phyloP scores from a whole-genome alignment of 768 basidiomycete genomes.

The Psilocybe tampanensis region DNA sequence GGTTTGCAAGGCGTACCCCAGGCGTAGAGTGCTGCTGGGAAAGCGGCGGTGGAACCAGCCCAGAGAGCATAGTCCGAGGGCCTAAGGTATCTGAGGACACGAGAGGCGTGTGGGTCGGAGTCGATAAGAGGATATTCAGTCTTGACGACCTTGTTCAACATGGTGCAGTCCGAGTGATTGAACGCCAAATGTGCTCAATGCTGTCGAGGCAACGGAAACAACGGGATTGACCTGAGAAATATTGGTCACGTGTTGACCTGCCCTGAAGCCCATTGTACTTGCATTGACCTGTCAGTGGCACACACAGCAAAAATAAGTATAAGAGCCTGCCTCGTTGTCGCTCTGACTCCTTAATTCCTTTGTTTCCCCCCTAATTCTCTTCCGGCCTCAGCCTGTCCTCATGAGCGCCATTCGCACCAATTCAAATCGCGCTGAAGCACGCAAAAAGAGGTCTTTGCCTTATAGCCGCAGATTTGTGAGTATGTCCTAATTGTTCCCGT shows the following conservation, averaged over 20 bases:
- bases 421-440: conserved; percentile 37
- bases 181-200: too few species aligned
- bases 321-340: conserved; percentile 18
- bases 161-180: conserved; percentile 34
- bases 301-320: conserved; percentile 8
- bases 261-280: conserved; percentile 29
- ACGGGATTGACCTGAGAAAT: conserved; percentile 22
- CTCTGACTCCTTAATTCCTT: conserved; percentile 11
- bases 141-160: conserved; percentile 52
- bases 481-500: not conserved
- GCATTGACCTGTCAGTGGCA: conserved; percentile 13
- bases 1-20: conserved; percentile 62
- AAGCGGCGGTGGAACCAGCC: conserved; percentile 78
- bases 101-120: conserved; percentile 83
- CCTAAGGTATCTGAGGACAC: conserved; percentile 90
- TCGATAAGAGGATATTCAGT: conserved; percentile 92
- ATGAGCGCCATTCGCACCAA: conserved; percentile 62
- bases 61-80: conserved; percentile 85
- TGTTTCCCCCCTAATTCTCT: conserved; percentile 22
- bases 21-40: conserved; percentile 78
- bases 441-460: conserved; percentile 42
- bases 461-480: conserved; percentile 40
- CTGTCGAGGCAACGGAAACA: conserved; percentile 25
- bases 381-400: conserved; percentile 12
- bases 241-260: conserved; percentile 36